Conservation (phyloP, 2,329 filamentous ascomycete genomes). For the Stemphylium lycopersici region DNA sequence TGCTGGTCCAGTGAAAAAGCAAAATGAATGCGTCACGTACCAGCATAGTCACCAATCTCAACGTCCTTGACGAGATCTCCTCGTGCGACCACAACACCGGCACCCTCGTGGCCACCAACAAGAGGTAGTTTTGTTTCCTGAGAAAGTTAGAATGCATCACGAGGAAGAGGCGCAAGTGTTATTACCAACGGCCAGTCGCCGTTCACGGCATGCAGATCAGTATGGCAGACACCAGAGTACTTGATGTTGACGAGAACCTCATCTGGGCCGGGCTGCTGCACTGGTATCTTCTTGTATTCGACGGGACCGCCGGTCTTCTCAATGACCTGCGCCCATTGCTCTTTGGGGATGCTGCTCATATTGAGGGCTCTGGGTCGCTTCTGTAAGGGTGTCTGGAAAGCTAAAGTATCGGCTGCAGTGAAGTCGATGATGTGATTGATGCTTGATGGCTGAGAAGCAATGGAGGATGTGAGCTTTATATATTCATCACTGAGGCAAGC, state of each 20-base stretch:
- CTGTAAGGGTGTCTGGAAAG: slow-evolving; percentile 3
- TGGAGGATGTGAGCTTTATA: slow-evolving; percentile 24
- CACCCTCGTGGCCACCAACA: slow-evolving; percentile 80
- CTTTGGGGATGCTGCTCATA: slow-evolving; percentile 70
- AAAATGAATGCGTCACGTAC: background rate
- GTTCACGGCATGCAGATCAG: slow-evolving; percentile 79
- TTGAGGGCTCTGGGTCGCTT: slow-evolving; percentile 16
- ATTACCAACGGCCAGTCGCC: slow-evolving; percentile 82
- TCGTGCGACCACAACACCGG: slow-evolving; percentile 80
- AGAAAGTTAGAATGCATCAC: slow-evolving; percentile 18
- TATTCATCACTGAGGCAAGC: slow-evolving; percentile 16
- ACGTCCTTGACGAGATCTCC: slow-evolving; percentile 80
- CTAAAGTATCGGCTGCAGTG: background rate
- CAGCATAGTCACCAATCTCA: slow-evolving; percentile 79
- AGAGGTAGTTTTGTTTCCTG: slow-evolving; percentile 76
- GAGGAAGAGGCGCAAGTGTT: background rate
- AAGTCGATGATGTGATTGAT: slow-evolving; percentile 17
- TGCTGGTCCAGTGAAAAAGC: too few species aligned
- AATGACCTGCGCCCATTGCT: slow-evolving; percentile 91
- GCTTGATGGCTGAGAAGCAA: slow-evolving; percentile 1
- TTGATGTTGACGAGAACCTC: slow-evolving; percentile 93
- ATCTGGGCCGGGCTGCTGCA: slow-evolving; percentile 80
- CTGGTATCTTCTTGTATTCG: slow-evolving; percentile 81
- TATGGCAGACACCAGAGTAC: slow-evolving; percentile 90
- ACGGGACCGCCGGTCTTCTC: slow-evolving; percentile 76